A percentile compares a stretch with the other conserved stretches of the same genome.
phyloP scores from a whole-genome alignment of 495 filamentous ascomycete genomes.

The Xylaria bambusicola region DNA sequence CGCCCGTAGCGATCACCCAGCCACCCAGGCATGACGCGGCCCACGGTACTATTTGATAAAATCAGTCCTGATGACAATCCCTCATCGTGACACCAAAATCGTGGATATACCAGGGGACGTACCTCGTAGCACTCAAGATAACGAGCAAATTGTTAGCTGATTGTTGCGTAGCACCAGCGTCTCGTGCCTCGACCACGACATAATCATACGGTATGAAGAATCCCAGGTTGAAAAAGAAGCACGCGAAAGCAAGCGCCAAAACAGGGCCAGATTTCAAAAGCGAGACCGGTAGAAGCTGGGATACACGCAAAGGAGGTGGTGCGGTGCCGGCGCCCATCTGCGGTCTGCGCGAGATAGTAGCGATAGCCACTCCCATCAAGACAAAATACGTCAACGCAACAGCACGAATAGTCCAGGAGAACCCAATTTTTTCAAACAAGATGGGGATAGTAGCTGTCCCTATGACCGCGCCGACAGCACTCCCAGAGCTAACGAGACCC shows the following conservation, averaged over 20 bases:
- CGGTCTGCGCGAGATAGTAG: constrained; percentile 6
- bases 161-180: constrained; percentile 51
- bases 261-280: constrained; percentile 17
- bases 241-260: constrained; percentile 9
- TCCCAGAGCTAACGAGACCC: constrained; percentile 63
- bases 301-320: not conserved
- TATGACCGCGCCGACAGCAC: constrained; percentile 56
- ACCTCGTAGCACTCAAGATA: constrained; percentile 52
- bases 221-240: constrained; percentile 56
- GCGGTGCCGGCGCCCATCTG: constrained; percentile 9
- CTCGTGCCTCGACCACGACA: constrained; percentile 54
- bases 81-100: no score
- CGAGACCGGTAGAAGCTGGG: constrained; percentile 5
- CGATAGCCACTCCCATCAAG: constrained; percentile 54
- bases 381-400: constrained; percentile 62
- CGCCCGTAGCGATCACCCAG: constrained; percentile 64
- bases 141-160: constrained; percentile 61
- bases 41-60: not conserved
- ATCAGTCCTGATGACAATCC: no score
- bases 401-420: constrained; percentile 65
- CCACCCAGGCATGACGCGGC: constrained; percentile 61
- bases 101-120: not conserved
- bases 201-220: constrained; percentile 65
- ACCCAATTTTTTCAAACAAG: constrained; percentile 61
- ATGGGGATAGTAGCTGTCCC: constrained; percentile 64